Percentiles rank a stretch among this genome's conserved stretches.
Conservation (phyloP, 306 rosid genomes). For the Cercis canadensis region DNA sequence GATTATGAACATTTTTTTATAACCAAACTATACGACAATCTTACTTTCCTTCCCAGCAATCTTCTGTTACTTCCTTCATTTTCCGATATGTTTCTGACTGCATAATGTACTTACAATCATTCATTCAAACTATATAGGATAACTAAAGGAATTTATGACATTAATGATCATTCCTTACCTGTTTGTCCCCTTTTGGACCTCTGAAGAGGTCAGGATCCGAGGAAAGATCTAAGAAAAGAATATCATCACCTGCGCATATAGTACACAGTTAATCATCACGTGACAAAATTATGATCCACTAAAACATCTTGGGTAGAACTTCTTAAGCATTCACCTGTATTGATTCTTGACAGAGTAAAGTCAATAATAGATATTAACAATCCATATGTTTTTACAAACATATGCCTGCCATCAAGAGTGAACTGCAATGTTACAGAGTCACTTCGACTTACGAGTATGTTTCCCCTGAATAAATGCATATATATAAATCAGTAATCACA, state of each 20-base stretch:
- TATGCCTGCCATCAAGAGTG: conserved; percentile 75
- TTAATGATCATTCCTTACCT: conserved; percentile 54
- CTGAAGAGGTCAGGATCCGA: conserved; percentile 78
- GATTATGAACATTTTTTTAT: too few relatives aligned
- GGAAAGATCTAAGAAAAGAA: conserved; percentile 83
- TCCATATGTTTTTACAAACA: conserved; percentile 70
- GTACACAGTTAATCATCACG: conserved; percentile 30
- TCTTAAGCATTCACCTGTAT: conserved; percentile 61
- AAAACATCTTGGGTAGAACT: conserved; percentile 12
- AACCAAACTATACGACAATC: conserved; percentile 2
- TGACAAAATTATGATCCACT: conserved; percentile 27
- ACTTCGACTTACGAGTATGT: conserved; percentile 74
- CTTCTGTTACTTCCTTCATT: conserved; percentile 89
- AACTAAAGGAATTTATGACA: conserved; percentile 16
- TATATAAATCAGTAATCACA: conserved; percentile 35
- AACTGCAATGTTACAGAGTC: conserved; percentile 68
- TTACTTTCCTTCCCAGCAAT: conserved; percentile 95
- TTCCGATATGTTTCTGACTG: conserved; percentile 93
- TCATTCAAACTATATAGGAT: conserved; percentile 13
- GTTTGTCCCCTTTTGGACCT: conserved; percentile 87
- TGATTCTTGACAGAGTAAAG: conserved; percentile 87
- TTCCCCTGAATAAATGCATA: conserved; percentile 71
- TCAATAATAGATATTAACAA: conserved; percentile 81
- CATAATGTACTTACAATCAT: conserved; percentile 33
- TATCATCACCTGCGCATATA: conserved; percentile 70